A percentile compares a stretch with the other conserved stretches of the same genome.
Conservation (phyloP, 2,329 filamentous ascomycete genomes). For the Sclerotinia nivalis region DNA sequence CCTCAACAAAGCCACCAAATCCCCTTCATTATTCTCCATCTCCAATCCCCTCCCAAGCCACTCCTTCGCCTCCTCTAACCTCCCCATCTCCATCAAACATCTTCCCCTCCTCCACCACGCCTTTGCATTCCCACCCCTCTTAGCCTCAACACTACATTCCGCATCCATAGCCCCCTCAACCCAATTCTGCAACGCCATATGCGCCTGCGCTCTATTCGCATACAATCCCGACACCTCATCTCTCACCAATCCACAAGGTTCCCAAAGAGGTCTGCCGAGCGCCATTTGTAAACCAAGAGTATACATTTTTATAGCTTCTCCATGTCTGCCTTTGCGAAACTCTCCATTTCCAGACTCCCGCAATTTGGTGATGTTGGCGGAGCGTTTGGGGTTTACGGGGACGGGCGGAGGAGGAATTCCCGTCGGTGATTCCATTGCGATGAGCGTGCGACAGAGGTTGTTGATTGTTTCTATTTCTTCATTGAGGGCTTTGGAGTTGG, state of each 20-base stretch:
- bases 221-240: slow-evolving; percentile 82
- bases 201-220: slow-evolving; percentile 85
- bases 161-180: slow-evolving; percentile 85
- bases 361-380: slow-evolving; percentile 83
- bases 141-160: slow-evolving; percentile 83
- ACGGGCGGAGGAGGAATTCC: slow-evolving; percentile 75
- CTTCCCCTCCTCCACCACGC: slow-evolving; percentile 88
- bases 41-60: slow-evolving; percentile 79
- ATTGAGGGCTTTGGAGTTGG: slow-evolving; percentile 53
- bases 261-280: slow-evolving; percentile 78
- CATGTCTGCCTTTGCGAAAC: slow-evolving; percentile 74
- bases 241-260: slow-evolving; percentile 77
- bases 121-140: slow-evolving; percentile 85
- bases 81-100: slow-evolving; percentile 87
- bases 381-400: slow-evolving; percentile 90
- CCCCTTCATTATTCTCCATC: slow-evolving; percentile 72
- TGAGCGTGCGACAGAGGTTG: slow-evolving; percentile 71
- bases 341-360: slow-evolving; percentile 82
- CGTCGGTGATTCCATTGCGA: slow-evolving; percentile 61
- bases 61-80: slow-evolving; percentile 76
- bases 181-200: slow-evolving; percentile 83
- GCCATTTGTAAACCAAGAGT: slow-evolving; percentile 90
- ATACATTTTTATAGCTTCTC: slow-evolving; percentile 79
- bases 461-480: slow-evolving; percentile 75
- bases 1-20: slow-evolving; percentile 63